Evolutionary conservation across 345 rosid genomes (phyloP).

Genomic region (Hibiscus mutabilis): DNA sequence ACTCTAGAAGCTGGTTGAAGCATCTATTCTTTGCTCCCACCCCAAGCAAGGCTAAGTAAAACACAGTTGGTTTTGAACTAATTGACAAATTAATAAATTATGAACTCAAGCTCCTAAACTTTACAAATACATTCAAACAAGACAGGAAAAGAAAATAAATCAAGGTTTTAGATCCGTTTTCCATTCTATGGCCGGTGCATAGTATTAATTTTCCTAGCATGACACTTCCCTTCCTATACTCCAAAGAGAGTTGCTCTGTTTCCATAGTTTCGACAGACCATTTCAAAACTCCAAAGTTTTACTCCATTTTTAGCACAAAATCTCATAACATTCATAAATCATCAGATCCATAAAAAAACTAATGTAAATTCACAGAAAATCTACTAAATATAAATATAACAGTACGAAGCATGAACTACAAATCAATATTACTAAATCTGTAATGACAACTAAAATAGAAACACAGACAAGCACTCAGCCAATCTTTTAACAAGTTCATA

Average conservation of each 20-base stretch:
- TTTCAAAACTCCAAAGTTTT: neutral
- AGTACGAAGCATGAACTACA: neutral
- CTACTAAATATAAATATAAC: neutral
- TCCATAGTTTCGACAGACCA: neutral
- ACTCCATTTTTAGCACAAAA: neutral
- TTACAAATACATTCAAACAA: too few species aligned
- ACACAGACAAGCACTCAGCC: neutral
- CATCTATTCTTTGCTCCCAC: too few species aligned
- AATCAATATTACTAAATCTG: neutral
- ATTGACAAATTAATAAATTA: too few species aligned
- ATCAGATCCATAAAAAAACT: neutral
- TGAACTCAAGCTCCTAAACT: too few species aligned
- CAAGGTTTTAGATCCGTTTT: too few species aligned
- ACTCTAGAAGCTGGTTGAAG: too few species aligned
- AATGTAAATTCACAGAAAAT: neutral
- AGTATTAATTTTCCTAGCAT: too few species aligned
- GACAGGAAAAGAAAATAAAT: too few species aligned
- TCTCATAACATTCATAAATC: neutral
- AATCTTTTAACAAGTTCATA: neutral
- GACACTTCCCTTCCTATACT: too few species aligned
- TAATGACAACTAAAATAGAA: neutral
- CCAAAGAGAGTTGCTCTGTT: neutral
- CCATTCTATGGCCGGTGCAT: too few species aligned
- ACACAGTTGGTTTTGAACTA: too few species aligned
- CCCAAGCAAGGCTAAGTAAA: too few species aligned